Base-by-base conservation (phyloP, 176 grass and related monocot genomes). In the Lolium rigidum region DNA sequence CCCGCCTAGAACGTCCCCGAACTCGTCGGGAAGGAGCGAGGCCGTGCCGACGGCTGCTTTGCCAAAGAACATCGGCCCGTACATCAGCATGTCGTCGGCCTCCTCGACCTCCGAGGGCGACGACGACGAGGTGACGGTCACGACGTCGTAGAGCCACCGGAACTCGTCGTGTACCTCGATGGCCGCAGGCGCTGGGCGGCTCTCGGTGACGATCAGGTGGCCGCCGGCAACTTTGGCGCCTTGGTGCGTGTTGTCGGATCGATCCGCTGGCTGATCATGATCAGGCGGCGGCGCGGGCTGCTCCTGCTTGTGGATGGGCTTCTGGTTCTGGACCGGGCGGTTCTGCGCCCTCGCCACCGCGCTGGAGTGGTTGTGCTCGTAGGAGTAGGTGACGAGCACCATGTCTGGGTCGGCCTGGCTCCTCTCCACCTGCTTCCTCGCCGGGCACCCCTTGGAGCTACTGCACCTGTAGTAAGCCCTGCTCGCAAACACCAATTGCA, bases 391-490 rank as follows among this genome's bases (percentile, higher is more conserved):
- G 77, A 97, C 84, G 72, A 90, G 67, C 76, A 97, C 88, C 60
- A 56, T 97, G 86, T 88, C 87, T 12, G 92, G 95, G 20, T 91
- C 82, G 7, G 58, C 80, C 41, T 87, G 61, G 78, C 82, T 92
- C 37, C 95, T 85, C 81, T 97, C 95, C 68, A 97, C 95, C 88
- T 94, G 95, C 87, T 97, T 97, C 84, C 95, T 91, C 51, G 92
- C 92, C n/a, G 95, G 95, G 73, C 95, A 97, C n/a, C 95, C 95
- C 83, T 97, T 97, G 58, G 86, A 94, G 84, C 92, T 94, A 57
- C 95, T 97, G 84, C 95, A 97, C 62, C 92, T 49, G 70, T 97
- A 97, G 88, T 97, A 97, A 17, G 92, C 94, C 86, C 94, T 97
- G 90, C 7, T 2, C 54, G 26, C 28, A 0, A 69, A 51, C 68